A percentile compares a stretch with the other conserved stretches of the same genome.
Evolutionary conservation across 2,329 filamentous ascomycete genomes (phyloP).

Genomic region (Fusarium sarcochroum): DNA sequence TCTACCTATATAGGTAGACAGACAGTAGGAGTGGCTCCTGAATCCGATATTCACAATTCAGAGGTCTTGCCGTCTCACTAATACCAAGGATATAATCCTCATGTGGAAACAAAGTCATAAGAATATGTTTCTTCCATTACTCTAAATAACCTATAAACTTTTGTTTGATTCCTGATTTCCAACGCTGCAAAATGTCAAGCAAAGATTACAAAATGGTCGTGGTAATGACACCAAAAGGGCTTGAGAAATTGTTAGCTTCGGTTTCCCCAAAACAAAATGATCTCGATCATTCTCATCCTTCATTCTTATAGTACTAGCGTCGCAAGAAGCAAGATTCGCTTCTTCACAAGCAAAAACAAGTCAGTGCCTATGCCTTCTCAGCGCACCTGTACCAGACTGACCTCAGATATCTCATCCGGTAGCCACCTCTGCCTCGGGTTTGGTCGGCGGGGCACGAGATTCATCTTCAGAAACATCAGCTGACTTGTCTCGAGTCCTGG

Average conservation of each 20-base stretch:
- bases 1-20: neutral
- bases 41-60: too few relatives aligned
- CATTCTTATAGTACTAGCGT: constrained; percentile 5
- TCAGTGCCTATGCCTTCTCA: constrained; percentile 16
- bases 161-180: constrained; percentile 12
- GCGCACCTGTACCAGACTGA: constrained; percentile 35
- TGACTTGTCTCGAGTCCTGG: constrained; percentile 65
- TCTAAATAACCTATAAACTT: constrained; percentile 7
- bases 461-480: constrained; percentile 67
- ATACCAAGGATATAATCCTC: neutral
- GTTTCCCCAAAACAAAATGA: constrained; percentile 19
- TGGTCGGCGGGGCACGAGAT: constrained; percentile 39
- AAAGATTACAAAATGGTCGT: constrained; percentile 15
- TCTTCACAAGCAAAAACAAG: constrained; percentile 6
- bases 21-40: too few relatives aligned
- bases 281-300: constrained; percentile 34
- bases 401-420: constrained; percentile 41
- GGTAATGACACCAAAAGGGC: constrained; percentile 9
- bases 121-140: constrained; percentile 8
- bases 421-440: constrained; percentile 30
- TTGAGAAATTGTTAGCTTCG: constrained; percentile 36
- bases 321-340: constrained; percentile 12
- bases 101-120: neutral
- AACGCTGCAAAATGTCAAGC: constrained; percentile 16
- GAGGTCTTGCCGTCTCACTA: too few relatives aligned